Evolutionary conservation across 305 asterid genomes (phyloP).

Genomic region (Stenogyne calaminthoides): DNA sequence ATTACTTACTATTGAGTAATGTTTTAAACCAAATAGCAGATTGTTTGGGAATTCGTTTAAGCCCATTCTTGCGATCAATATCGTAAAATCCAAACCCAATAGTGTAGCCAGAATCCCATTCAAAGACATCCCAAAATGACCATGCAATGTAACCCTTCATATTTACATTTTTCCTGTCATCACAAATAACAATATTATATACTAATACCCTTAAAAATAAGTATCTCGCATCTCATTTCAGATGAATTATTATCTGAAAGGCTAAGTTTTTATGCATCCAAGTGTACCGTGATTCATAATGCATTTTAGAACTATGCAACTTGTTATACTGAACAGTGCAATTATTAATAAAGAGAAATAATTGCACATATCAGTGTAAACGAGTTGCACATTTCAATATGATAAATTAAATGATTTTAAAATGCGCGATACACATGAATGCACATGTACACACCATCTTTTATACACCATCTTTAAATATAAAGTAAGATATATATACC

Average conservation of each 20-base stretch:
- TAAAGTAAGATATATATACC: neutral
- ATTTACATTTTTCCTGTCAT: slow-evolving; percentile 30
- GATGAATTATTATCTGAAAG: too few species aligned
- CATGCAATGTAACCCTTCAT: slow-evolving; percentile 39
- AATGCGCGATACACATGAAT: too few species aligned
- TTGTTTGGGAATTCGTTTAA: slow-evolving; percentile 32
- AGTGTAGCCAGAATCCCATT: slow-evolving; percentile 36
- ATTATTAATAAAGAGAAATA: too few species aligned
- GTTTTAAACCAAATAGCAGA: slow-evolving; percentile 39
- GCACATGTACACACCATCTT: too few species aligned
- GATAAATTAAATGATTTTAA: too few species aligned
- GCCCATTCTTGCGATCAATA: slow-evolving; percentile 27
- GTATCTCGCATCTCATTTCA: neutral
- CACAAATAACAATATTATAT: neutral
- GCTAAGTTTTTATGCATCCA: too few species aligned
- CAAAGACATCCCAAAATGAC: slow-evolving; percentile 42
- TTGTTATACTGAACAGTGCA: too few species aligned
- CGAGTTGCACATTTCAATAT: too few species aligned
- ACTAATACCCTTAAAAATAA: neutral
- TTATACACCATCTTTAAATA: too few species aligned
- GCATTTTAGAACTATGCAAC: too few species aligned
- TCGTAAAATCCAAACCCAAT: slow-evolving; percentile 30
- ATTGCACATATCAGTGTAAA: too few species aligned
- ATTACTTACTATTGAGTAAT: neutral
- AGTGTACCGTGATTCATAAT: too few species aligned